A percentile compares a stretch with the other conserved stretches of the same genome.
These are phyloP conservation scores for Cladosporium sp. DNA, from an alignment of 2,329 filamentous ascomycete genomes.

Conservation along the genomic window DNA sequence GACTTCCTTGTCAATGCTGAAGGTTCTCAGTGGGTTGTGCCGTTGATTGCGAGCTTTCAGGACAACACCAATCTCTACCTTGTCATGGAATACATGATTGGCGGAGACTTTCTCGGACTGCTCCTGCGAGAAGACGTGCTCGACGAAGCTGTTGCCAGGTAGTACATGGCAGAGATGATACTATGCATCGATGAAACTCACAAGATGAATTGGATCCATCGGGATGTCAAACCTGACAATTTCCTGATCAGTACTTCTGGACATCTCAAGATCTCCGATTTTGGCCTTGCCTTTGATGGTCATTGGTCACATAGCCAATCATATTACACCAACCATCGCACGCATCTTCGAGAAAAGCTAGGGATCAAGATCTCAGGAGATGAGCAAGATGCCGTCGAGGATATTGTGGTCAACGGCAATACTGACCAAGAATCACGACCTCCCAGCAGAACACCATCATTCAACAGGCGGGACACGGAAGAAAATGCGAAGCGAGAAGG, in stretches of 20 bases:
- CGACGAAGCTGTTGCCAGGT: slow-evolving; percentile 71
- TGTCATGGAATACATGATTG: slow-evolving; percentile 98
- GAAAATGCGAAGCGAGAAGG: slow-evolving; percentile 28
- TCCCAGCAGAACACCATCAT: slow-evolving; percentile 11
- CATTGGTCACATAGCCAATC: slow-evolving; percentile 89
- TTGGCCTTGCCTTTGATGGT: slow-evolving; percentile 90
- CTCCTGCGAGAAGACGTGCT: slow-evolving; percentile 81
- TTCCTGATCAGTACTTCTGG: slow-evolving; percentile 86
- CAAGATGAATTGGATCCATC: slow-evolving; percentile 82
- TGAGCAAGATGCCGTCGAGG: slow-evolving; percentile 60
- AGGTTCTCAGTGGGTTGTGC: slow-evolving; percentile 85
- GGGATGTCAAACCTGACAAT: slow-evolving; percentile 96
- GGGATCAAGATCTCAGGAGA: slow-evolving; percentile 73
- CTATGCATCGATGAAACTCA: slow-evolving; percentile 91
- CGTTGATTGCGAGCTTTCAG: slow-evolving; percentile 83
- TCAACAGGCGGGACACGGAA: slow-evolving; percentile 21
- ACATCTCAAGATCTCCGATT: slow-evolving; percentile 93
- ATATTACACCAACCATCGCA: slow-evolving; percentile 80
- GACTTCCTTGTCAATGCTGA: slow-evolving; percentile 89
- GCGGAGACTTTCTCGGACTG: slow-evolving; percentile 86
- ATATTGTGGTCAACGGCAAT: slow-evolving; percentile 12
- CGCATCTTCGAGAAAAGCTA: slow-evolving; percentile 71
- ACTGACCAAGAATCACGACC: slow-evolving; percentile 8
- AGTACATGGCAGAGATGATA: slow-evolving; percentile 94
- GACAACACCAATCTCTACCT: slow-evolving; percentile 81